A percentile compares a stretch with the other conserved stretches of the same genome.
Conservation (phyloP, 345 rosid species). For the Arabidopsis thaliana region TAIR10.1 NC_003070.9:5185001-5185500, state of each 20-base stretch:
- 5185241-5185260: conserved; percentile 87
- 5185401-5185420: conserved; percentile 35
- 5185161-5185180: conserved; percentile 19
- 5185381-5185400: not conserved
- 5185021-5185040: conserved; percentile 87
- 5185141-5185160: conserved; percentile 38
- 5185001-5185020: conserved; percentile 98
- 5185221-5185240: conserved; percentile 53
- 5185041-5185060: conserved; percentile 76
- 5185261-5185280: conserved; percentile 78
- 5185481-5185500: conserved; percentile 75
- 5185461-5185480: conserved; percentile 85
- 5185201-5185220: conserved; percentile 20
- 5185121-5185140: conserved; percentile 99
- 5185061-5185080: conserved; percentile 90
- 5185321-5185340: conserved; percentile 72
- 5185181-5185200: conserved; percentile 13
- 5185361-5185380: conserved; percentile 11
- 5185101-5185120: conserved; percentile 91
- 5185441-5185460: conserved; percentile 51
- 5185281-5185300: conserved; percentile 94
- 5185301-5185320: conserved; percentile 75
- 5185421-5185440: conserved; percentile 51
- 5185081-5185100: conserved; percentile 79
- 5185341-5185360: conserved; percentile 51